A percentile compares a stretch with the other conserved stretches of the same genome.
phyloP scores from a whole-genome alignment of 1,139 yeast genomes.

The Zygosaccharomyces sapae region DNA sequence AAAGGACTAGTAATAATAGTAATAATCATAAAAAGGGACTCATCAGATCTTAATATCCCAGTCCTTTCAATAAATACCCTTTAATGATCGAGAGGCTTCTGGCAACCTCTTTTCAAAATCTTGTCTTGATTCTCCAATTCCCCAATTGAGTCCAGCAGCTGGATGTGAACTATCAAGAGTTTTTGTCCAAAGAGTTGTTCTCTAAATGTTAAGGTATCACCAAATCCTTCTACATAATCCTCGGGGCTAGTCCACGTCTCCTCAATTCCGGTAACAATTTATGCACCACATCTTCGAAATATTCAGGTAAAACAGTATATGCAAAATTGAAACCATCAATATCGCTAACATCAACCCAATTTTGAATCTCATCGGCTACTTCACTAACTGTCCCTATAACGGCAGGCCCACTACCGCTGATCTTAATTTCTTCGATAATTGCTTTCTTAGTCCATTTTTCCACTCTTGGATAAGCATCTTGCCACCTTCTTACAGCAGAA shows the following conservation, averaged over 20 bases:
- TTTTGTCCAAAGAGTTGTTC: slow-evolving; percentile 27
- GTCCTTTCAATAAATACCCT: background rate
- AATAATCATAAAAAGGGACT: background rate
- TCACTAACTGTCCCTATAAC: slow-evolving; percentile 35
- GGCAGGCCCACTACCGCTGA: slow-evolving; percentile 37
- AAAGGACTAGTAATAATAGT: background rate
- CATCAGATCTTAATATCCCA: background rate
- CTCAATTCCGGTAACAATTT: slow-evolving; percentile 39
- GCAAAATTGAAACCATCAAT: slow-evolving; percentile 40
- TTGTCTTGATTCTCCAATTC: slow-evolving; percentile 39
- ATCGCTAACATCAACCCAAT: slow-evolving; percentile 37
- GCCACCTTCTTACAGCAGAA: slow-evolving; percentile 30
- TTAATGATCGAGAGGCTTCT: background rate
- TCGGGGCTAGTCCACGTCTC: slow-evolving; percentile 37
- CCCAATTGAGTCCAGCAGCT: slow-evolving; percentile 43
- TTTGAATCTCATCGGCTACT: slow-evolving; percentile 37
- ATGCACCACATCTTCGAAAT: slow-evolving; percentile 39
- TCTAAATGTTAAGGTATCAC: slow-evolving; percentile 22
- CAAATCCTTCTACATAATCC: slow-evolving; percentile 32
- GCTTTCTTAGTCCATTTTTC: slow-evolving; percentile 33
- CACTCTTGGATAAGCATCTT: slow-evolving; percentile 24
- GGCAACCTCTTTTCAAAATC: slow-evolving; percentile 36
- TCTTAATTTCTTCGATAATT: slow-evolving; percentile 28
- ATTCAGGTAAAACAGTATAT: slow-evolving; percentile 37
- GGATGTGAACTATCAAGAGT: slow-evolving; percentile 34